Conservation (phyloP, 2,329 filamentous ascomycete species). For the Penicillium sp. region DNA sequence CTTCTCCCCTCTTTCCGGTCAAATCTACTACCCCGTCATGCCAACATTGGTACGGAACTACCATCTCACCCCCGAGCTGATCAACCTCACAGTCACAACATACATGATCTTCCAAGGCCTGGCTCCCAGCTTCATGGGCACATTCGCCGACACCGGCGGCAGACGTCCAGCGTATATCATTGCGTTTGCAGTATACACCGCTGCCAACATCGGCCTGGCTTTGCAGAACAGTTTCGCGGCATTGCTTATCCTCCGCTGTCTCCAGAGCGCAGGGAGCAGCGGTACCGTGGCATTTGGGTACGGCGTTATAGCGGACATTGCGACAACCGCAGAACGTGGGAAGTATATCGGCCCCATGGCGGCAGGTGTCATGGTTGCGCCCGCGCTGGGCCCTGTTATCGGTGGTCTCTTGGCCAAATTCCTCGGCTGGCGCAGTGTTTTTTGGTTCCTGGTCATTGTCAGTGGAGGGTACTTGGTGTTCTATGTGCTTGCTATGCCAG, state of each 20-base stretch:
- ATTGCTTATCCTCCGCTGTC: constrained; percentile 24
- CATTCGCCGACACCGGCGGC: constrained; percentile 26
- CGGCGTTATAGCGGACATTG: constrained; percentile 28
- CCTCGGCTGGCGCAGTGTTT: constrained; percentile 25
- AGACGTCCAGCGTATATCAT: constrained; percentile 26
- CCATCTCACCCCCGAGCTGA: constrained; percentile 13
- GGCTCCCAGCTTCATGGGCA: constrained; percentile 26
- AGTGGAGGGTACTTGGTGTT: constrained; percentile 16
- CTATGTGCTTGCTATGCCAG: constrained; percentile 21
- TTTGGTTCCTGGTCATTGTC: constrained; percentile 27
- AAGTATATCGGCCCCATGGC: constrained; percentile 24
- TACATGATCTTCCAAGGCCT: constrained; percentile 26
- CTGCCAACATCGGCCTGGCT: constrained; percentile 28
- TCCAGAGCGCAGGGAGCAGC: constrained; percentile 26
- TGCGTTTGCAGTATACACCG: constrained; percentile 24
- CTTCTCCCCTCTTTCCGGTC: constrained; percentile 36
- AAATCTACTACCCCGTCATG: constrained; percentile 27
- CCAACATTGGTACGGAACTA: constrained; percentile 18
- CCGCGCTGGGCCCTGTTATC: constrained; percentile 25
- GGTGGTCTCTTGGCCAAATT: constrained; percentile 22
- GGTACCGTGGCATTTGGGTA: constrained; percentile 25
- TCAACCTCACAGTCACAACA: constrained; percentile 27
- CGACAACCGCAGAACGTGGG: constrained; percentile 25
- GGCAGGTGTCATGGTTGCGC: constrained; percentile 20
- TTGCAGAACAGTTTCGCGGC: constrained; percentile 25